These are phyloP conservation scores for Pleurotus tuoliensis DNA, from an alignment of 768 basidiomycete species.

Conservation along the genomic window DNA sequence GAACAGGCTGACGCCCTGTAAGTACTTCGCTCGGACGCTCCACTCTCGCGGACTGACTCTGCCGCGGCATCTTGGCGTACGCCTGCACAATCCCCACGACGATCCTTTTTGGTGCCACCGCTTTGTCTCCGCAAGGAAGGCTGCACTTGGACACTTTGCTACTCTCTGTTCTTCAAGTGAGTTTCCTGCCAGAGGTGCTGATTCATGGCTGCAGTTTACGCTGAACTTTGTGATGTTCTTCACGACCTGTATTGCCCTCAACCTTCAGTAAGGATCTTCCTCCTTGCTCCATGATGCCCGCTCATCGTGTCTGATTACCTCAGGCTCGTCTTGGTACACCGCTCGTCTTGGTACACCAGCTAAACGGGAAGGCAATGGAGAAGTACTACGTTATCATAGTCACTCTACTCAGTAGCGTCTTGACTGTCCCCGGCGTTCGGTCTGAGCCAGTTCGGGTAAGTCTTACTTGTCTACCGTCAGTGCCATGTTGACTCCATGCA, in stretches of 20 bases:
- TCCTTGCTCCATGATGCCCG: not conserved
- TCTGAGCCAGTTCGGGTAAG: slow-evolving; percentile 21
- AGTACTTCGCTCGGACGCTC: slow-evolving; percentile 10
- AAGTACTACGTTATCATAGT: slow-evolving; percentile 21
- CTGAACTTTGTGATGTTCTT: slow-evolving; percentile 19
- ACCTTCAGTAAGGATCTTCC: slow-evolving; percentile 17
- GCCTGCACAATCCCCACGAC: slow-evolving; percentile 13
- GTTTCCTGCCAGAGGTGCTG: not conserved
- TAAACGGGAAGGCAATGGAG: slow-evolving; percentile 22
- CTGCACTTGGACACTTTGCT: slow-evolving; percentile 16
- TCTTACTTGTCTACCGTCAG: not conserved
- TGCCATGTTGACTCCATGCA: not conserved
- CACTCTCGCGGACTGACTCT: slow-evolving; percentile 1
- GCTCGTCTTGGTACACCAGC: too few species aligned
- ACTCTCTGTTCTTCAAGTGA: slow-evolving; percentile 17
- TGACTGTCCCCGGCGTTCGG: slow-evolving; percentile 18
- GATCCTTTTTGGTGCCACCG: slow-evolving; percentile 10
- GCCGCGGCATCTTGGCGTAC: not conserved
- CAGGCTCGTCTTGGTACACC: slow-evolving; percentile 22
- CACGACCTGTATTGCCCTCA: slow-evolving; percentile 22
- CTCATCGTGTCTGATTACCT: not conserved
- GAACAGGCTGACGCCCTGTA: not conserved
- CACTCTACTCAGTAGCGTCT: slow-evolving; percentile 11
- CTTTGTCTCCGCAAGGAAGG: slow-evolving; percentile 4
- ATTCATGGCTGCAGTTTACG: slow-evolving; percentile 8